Percentiles rank a stretch among this genome's conserved stretches.
Evolutionary conservation across 176 grass and related monocot species (phyloP).

Genomic region (Panicum miliaceum): DNA sequence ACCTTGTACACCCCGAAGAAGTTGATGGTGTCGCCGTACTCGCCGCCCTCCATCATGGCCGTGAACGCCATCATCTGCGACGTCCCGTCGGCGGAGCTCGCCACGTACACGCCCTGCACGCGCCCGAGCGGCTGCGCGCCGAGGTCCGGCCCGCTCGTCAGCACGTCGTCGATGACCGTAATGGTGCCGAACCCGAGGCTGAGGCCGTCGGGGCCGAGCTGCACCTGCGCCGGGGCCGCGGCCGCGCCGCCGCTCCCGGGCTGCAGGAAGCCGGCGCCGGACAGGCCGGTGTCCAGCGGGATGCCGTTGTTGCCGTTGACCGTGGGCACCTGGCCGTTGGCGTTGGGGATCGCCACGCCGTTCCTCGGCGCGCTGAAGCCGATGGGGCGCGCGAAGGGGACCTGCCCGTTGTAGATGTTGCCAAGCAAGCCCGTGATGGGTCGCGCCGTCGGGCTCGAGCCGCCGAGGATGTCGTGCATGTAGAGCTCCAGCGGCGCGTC

Average conservation of each 20-base stretch:
- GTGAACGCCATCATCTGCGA: conserved; percentile 76
- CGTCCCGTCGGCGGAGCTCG: conserved; percentile 60
- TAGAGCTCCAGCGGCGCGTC: conserved; percentile 64
- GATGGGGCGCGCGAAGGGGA: conserved; percentile 72
- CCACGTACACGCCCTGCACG: conserved; percentile 67
- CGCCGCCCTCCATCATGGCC: conserved; percentile 71
- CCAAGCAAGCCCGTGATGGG: conserved; percentile 72
- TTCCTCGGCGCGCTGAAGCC: conserved; percentile 60
- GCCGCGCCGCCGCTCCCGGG: conserved; percentile 24
- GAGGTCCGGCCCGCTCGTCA: conserved; percentile 57
- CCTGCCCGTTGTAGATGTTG: conserved; percentile 77
- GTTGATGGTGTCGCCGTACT: conserved; percentile 73
- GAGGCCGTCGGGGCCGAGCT: conserved; percentile 71
- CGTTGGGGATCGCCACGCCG: conserved; percentile 68
- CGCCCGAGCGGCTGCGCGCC: conserved; percentile 56
- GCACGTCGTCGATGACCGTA: conserved; percentile 71
- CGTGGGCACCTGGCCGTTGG: conserved; percentile 60
- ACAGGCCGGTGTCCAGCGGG: conserved; percentile 69
- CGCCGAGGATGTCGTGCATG: conserved; percentile 75
- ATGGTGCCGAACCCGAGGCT: conserved; percentile 70
- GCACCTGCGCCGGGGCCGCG: conserved; percentile 44
- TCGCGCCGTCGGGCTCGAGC: conserved; percentile 65
- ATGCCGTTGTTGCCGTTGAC: conserved; percentile 64
- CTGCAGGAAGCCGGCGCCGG: conserved; percentile 51
- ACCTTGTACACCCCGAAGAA: conserved; percentile 71